Conservation (phyloP, 2,329 filamentous ascomycete species). For the Aspergillus phoenicis region DNA sequence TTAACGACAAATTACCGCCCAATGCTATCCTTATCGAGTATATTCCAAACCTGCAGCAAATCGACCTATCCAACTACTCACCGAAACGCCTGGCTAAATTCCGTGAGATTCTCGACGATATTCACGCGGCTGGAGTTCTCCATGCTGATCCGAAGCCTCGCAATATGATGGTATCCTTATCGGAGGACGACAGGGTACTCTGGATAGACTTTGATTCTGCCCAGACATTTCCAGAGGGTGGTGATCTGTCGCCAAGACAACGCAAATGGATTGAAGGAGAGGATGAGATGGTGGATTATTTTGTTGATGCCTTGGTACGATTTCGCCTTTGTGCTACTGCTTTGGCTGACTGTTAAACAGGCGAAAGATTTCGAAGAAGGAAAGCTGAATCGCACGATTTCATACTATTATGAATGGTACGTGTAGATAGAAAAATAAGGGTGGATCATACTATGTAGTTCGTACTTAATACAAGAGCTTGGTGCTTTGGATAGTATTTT, state of each 20-base stretch:
- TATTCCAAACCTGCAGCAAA: no score
- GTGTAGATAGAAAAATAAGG: no score
- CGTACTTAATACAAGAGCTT: no score
- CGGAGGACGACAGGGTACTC: constrained; percentile 16
- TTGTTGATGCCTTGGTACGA: constrained; percentile 20
- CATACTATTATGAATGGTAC: no score
- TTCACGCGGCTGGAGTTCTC: constrained; percentile 18
- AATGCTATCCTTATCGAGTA: no score
- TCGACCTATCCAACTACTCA: no score
- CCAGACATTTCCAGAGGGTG: constrained; percentile 16
- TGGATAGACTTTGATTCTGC: constrained; percentile 27
- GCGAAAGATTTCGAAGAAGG: no score
- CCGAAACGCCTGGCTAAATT: no score
- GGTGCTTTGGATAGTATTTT: no score
- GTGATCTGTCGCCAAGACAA: constrained; percentile 5
- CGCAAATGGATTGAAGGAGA: constrained; percentile 17
- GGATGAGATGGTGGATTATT: constrained; percentile 20
- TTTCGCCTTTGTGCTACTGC: background rate
- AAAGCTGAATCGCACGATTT: no score
- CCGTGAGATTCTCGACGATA: background rate
- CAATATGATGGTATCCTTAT: constrained; percentile 22
- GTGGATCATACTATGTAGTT: no score
- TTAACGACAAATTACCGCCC: constrained; percentile 13
- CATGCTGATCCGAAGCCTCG: constrained; percentile 22
- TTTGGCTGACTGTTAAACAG: no score